A percentile compares a stretch with the other conserved stretches of the same genome.
phyloP scores from a whole-genome alignment of 352 stramenopile genomes.

The Phytopythium helicoides region DNA sequence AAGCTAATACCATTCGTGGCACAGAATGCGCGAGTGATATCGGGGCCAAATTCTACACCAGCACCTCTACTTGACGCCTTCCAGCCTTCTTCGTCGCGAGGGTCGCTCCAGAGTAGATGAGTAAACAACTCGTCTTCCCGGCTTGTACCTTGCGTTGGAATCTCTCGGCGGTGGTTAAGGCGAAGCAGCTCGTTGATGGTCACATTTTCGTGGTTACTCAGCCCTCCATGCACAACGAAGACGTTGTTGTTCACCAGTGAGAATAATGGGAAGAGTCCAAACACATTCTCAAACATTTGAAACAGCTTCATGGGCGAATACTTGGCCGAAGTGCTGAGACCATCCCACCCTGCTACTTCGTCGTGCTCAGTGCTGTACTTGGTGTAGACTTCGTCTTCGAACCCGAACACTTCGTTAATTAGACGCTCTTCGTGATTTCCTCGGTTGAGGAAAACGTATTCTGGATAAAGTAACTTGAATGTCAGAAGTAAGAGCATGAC shows the following conservation, averaged over 20 bases:
- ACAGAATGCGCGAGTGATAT: constrained; percentile 92
- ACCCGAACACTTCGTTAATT: constrained; percentile 91
- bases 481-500: constrained; percentile 87
- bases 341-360: constrained; percentile 59
- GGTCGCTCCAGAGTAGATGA: constrained; percentile 91
- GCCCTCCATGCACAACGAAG: constrained; percentile 92
- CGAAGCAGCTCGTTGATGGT: constrained; percentile 82
- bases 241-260: constrained; percentile 88
- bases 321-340: constrained; percentile 57
- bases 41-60: constrained; percentile 91
- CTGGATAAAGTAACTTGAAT: constrained; percentile 89
- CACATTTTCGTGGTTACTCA: constrained; percentile 87
- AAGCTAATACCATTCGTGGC: constrained; percentile 81
- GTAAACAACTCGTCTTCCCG: constrained; percentile 90
- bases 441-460: constrained; percentile 92
- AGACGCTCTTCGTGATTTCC: constrained; percentile 95
- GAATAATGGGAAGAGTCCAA: constrained; percentile 88
- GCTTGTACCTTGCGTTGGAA: constrained; percentile 75
- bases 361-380: constrained; percentile 82
- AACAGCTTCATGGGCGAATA: constrained; percentile 83
- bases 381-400: constrained; percentile 80
- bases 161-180: constrained; percentile 86
- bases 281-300: constrained; percentile 84
- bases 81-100: constrained; percentile 61
- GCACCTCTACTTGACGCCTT: constrained; percentile 76